Conservation (phyloP, 768 basidiomycete genomes). For the Asterophora parasitica region DNA sequence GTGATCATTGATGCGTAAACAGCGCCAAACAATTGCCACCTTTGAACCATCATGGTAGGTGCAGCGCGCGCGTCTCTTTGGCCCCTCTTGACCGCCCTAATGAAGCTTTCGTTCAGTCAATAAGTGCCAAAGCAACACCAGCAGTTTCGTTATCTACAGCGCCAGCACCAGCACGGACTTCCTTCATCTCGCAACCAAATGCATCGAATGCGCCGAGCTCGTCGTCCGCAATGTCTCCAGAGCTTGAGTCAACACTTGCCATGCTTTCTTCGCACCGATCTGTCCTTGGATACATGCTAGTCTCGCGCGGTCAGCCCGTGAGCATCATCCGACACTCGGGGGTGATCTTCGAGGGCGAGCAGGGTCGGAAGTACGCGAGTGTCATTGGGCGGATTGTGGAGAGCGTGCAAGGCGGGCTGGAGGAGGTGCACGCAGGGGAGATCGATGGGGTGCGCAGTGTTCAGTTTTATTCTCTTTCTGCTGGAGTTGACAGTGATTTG, state of each 20-base stretch:
- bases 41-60: too few relatives aligned
- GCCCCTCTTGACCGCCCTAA: too few relatives aligned
- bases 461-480: neutral
- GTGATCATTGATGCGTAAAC: too few relatives aligned
- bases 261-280: constrained; percentile 77
- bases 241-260: constrained; percentile 76
- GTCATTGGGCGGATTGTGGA: constrained; percentile 74
- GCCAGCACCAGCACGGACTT: constrained; percentile 21
- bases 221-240: constrained; percentile 50
- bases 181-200: constrained; percentile 24
- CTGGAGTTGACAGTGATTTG: neutral
- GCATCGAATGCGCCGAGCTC: constrained; percentile 17
- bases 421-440: constrained; percentile 57
- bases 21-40: too few relatives aligned
- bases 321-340: constrained; percentile 84
- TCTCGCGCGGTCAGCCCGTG: constrained; percentile 66
- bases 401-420: constrained; percentile 71
- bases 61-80: too few relatives aligned
- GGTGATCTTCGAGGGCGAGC: constrained; percentile 82
- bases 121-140: neutral
- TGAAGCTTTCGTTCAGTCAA: neutral
- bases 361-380: constrained; percentile 69
- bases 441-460: constrained; percentile 19
- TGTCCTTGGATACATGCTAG: constrained; percentile 82
- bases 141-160: neutral